phyloP scores from a whole-genome alignment of 2,329 filamentous ascomycete species.

The Fusarium globosum region DNA sequence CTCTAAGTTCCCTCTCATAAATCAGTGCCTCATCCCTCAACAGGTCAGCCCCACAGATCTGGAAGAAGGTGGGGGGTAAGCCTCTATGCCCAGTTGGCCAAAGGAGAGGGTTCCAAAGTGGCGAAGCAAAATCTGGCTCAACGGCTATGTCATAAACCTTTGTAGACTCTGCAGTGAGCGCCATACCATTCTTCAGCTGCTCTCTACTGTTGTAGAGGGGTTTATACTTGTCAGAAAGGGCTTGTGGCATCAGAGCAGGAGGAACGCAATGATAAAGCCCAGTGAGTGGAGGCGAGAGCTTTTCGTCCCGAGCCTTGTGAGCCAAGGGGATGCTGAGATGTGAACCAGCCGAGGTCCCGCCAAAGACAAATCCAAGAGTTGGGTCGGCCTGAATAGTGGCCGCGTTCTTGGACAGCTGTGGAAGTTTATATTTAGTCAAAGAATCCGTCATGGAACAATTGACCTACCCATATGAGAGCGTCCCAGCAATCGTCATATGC shows the following conservation, averaged over 20 bases:
- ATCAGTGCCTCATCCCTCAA: not conserved
- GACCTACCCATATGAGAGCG: not conserved
- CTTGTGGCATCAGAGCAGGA: not conserved
- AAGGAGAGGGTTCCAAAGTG: not conserved
- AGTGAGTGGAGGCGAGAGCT: not conserved
- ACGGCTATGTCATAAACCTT: not conserved
- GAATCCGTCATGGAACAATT: fast-evolving
- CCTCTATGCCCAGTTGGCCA: not conserved
- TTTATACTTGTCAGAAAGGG: not conserved
- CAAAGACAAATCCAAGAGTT: not conserved
- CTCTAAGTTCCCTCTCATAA: not conserved
- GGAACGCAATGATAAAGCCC: not conserved
- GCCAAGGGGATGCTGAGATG: not conserved
- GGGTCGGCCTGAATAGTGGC: not conserved
- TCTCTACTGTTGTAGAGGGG: not conserved
- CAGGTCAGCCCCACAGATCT: not conserved
- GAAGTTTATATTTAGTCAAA: fast-evolving
- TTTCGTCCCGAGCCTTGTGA: not conserved
- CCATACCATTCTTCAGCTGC: not conserved
- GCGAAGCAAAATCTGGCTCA: not conserved
- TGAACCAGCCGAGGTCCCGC: not conserved
- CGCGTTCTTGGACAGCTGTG: not conserved
- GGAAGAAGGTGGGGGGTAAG: not conserved
- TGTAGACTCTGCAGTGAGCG: not conserved
- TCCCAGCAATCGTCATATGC: conserved; percentile 3